Conservation (phyloP, 805 yeast species). For the Tetrapisispora iriomotensis region DNA sequence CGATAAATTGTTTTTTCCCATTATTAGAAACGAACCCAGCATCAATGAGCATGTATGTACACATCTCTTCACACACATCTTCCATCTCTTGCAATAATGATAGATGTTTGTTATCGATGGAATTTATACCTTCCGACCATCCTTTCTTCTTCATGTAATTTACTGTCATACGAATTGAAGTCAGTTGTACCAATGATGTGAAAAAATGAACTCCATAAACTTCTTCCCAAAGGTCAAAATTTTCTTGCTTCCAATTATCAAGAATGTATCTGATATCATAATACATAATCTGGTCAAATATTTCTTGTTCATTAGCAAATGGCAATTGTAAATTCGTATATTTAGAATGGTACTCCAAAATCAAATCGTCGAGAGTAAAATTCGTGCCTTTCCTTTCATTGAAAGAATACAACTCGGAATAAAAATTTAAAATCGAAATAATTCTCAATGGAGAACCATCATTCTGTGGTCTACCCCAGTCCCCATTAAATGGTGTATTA, state of each 20-base stretch:
- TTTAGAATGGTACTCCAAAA: constrained; percentile 10
- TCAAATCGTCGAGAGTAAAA: constrained; percentile 18
- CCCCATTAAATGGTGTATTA: constrained; percentile 47
- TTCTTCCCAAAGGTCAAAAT: constrained; percentile 96
- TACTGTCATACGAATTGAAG: constrained; percentile 54
- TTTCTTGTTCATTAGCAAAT: constrained; percentile 23
- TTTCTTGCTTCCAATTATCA: constrained; percentile 48
- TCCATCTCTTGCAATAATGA: constrained; percentile 17
- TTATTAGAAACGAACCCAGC: constrained; percentile 30
- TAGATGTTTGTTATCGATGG: constrained; percentile 13
- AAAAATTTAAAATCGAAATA: constrained; percentile 49
- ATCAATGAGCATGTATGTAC: constrained; percentile 17
- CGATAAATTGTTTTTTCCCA: constrained; percentile 40
- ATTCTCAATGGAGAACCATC: constrained; percentile 89
- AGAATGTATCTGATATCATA: constrained; percentile 62
- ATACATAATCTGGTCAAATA: constrained; percentile 46
- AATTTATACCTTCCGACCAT: background rate
- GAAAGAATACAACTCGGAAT: constrained; percentile 34
- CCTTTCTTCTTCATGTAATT: constrained; percentile 24
- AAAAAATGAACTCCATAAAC: constrained; percentile 65
- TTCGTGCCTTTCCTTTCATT: constrained; percentile 8
- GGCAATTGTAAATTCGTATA: constrained; percentile 4
- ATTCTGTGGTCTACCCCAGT: constrained; percentile 94
- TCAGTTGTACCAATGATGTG: constrained; percentile 64
- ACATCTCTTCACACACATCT: constrained; percentile 16